Base-by-base conservation (phyloP, 2,329 filamentous ascomycete genomes). In the Cladophialophora psammophila region DNA sequence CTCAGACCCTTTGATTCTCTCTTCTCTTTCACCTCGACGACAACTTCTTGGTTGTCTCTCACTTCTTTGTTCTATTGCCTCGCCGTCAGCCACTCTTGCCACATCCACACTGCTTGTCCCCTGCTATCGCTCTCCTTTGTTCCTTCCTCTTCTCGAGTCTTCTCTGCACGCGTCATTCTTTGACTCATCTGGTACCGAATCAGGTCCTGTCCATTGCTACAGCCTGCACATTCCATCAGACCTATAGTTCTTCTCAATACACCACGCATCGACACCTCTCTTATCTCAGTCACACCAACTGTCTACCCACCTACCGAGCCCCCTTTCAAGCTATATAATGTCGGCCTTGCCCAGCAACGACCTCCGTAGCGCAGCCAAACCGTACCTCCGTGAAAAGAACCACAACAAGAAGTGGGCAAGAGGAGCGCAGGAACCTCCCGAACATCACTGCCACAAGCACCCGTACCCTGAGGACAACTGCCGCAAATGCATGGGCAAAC, bases 311-410 rank as follows among this genome's bases (percentile, higher is more conserved):
- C 59, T 52, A 58, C 42, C 60, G 13, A 60, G 32, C 18, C 18
- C 7, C 13, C 18, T 35, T 48, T 6, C 15, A 38, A 35, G 57
- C 52, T 71, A 71, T 56, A 72, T 71, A 55, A 74, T 73, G 76
- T 69, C 71, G 9, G 77, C 79, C 74, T 78, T 82, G 74, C 76
- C 78, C 64, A 82, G 81, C 73, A 75, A 78, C 75, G 86, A 88
- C 75, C 80, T 88, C 69, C 85, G 86, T 75, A 82, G 81, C 76
- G 78, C 78, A 71, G 80, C 84, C 74, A 83, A 83, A 74, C 83
- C 85, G 72, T 83, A 71, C 69, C 78, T 80, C 66, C 75, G 79
- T 35, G 73, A 75, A 64, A 75, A 79, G 65, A 75, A 78, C 67
- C 78, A 78, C 63, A 79, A 78, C 67, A 75, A 75, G 48, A 81